Conservation (phyloP, 2,329 filamentous ascomycete genomes). For the Proliferodiscus dingleyae region DNA sequence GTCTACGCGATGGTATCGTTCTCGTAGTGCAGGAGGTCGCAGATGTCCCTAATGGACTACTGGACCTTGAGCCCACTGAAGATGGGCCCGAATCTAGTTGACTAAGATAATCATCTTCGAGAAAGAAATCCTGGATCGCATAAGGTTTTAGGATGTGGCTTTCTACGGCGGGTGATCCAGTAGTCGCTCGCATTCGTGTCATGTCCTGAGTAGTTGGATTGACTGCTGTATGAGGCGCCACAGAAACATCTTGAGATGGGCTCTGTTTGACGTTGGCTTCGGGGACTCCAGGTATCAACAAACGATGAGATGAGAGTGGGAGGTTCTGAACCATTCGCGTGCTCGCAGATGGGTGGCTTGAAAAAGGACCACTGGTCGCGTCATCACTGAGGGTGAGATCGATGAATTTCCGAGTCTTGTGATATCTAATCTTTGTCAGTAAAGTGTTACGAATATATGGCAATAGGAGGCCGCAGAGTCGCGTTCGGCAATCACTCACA, state of each 20-base stretch:
- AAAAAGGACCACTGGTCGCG: not conserved
- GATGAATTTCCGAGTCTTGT: not conserved
- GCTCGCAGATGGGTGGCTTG: not conserved
- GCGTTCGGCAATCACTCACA: not conserved
- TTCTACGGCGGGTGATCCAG: not conserved
- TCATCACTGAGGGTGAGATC: slow-evolving; percentile 12
- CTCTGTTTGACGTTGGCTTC: too few species aligned
- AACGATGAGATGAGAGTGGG: slow-evolving; percentile 1
- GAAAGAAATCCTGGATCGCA: not conserved
- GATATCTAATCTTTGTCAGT: slow-evolving; percentile 1
- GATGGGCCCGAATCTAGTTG: not conserved
- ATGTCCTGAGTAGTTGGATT: not conserved
- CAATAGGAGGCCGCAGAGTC: not conserved
- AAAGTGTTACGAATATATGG: too few species aligned
- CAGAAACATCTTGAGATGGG: too few species aligned
- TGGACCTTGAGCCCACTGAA: not conserved
- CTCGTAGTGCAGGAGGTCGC: not conserved
- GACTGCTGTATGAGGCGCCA: not conserved
- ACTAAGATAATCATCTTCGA: not conserved
- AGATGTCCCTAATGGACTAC: not conserved
- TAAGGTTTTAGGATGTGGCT: not conserved
- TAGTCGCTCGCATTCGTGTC: not conserved
- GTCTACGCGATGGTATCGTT: not conserved
- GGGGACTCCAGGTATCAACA: not conserved
- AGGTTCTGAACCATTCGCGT: not conserved